phyloP scores from a whole-genome alignment of 768 basidiomycete genomes.

The Panaeolus papilionaceus region DNA sequence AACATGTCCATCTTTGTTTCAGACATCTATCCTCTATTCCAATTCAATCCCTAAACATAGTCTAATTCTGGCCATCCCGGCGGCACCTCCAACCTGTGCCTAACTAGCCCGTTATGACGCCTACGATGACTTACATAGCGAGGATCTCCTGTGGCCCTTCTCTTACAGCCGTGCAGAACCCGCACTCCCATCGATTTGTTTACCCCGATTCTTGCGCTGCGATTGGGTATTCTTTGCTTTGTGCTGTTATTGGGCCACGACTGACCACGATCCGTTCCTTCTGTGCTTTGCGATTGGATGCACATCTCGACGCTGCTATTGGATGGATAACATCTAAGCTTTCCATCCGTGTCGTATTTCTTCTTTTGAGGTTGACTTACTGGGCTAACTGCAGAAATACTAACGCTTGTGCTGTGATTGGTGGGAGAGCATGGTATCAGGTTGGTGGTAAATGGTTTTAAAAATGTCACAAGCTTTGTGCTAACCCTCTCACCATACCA shows the following conservation, averaged over 20 bases:
- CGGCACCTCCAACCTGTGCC: neutral
- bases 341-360: neutral
- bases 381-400: neutral
- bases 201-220: slow-evolving; percentile 9
- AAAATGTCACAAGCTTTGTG: neutral
- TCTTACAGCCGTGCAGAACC: slow-evolving; percentile 7
- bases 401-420: neutral
- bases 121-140: neutral
- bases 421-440: neutral
- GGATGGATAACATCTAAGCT: neutral
- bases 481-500: neutral
- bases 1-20: neutral
- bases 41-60: neutral
- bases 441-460: neutral
- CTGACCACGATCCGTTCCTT: slow-evolving; percentile 11
- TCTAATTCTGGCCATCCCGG: slow-evolving; percentile 11
- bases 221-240: slow-evolving; percentile 3
- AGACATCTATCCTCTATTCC: neutral
- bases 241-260: slow-evolving; percentile 11
- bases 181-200: slow-evolving; percentile 11
- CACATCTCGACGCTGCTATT: neutral
- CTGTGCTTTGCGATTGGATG: slow-evolving; percentile 12
- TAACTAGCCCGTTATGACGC: slow-evolving; percentile 7
- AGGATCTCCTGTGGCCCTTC: neutral
- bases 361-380: neutral